phyloP scores from a whole-genome alignment of 805 yeast species.

The Schwanniomyces pseudopolymorphus region DNA sequence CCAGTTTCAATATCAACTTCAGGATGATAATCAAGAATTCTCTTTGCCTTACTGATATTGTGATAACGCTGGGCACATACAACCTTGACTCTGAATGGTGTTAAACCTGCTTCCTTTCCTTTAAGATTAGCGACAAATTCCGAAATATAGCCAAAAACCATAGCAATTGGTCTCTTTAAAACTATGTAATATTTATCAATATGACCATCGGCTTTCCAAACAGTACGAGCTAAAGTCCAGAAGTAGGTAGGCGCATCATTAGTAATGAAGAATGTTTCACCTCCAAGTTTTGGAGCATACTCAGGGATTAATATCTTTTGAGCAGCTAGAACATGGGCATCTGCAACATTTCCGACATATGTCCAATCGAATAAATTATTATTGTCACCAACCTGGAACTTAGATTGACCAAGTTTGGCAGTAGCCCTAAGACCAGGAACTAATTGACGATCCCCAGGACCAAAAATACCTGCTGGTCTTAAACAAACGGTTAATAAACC shows the following conservation, averaged over 20 bases:
- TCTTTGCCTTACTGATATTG: slow-evolving; percentile 84
- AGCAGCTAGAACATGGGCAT: slow-evolving; percentile 93
- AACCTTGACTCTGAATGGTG: slow-evolving; percentile 91
- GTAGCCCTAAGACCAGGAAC: slow-evolving; percentile 90
- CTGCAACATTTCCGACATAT: slow-evolving; percentile 97
- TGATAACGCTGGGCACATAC: slow-evolving; percentile 94
- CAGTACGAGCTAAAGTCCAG: slow-evolving; percentile 95
- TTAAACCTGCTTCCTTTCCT: slow-evolving; percentile 88
- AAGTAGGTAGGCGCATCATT: slow-evolving; percentile 94
- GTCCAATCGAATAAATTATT: slow-evolving; percentile 95
- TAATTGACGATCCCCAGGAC: slow-evolving; percentile 96
- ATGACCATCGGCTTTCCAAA: slow-evolving; percentile 96
- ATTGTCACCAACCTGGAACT: slow-evolving; percentile 93
- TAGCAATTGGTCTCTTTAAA: slow-evolving; percentile 71
- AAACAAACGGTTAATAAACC: slow-evolving; percentile 76
- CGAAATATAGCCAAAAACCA: slow-evolving; percentile 78
- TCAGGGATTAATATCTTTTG: slow-evolving; percentile 57
- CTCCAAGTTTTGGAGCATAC: slow-evolving; percentile 55
- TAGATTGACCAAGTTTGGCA: slow-evolving; percentile 80
- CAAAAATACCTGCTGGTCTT: slow-evolving; percentile 97
- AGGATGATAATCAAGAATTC: slow-evolving; percentile 75
- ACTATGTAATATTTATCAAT: slow-evolving; percentile 68
- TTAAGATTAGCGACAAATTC: slow-evolving; percentile 66
- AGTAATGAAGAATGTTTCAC: slow-evolving; percentile 86
- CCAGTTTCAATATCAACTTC: slow-evolving; percentile 77